Evolutionary conservation across 2,329 filamentous ascomycete genomes (phyloP).

Genomic region (Penicillium frequentans): DNA sequence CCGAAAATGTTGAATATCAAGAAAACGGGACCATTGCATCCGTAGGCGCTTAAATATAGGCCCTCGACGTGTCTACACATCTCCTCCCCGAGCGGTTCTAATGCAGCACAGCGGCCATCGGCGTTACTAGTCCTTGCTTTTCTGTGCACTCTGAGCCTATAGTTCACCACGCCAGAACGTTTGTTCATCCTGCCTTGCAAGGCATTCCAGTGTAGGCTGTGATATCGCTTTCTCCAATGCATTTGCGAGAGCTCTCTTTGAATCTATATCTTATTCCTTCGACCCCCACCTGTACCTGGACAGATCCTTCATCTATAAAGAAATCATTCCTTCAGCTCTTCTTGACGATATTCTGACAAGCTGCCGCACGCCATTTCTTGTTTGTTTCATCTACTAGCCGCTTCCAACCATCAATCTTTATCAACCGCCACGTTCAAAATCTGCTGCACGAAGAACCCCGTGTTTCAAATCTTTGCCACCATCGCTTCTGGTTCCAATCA

Average conservation of each 20-base stretch:
- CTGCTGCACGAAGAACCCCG: constrained; percentile 17
- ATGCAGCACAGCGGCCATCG: constrained; percentile 32
- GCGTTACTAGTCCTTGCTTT: constrained; percentile 27
- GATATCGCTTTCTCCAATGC: constrained; percentile 23
- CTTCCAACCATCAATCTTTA: constrained; percentile 5
- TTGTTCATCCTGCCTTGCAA: constrained; percentile 35
- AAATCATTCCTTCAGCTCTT: constrained; percentile 2
- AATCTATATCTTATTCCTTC: constrained; percentile 22
- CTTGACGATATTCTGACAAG: background rate
- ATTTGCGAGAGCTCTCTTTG: constrained; percentile 27
- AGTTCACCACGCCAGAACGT: constrained; percentile 27
- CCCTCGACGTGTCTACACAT: constrained; percentile 30
- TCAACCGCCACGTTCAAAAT: constrained; percentile 11
- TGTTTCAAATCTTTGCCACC: constrained; percentile 27
- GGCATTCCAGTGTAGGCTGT: constrained; percentile 29
- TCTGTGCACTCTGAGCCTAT: constrained; percentile 34
- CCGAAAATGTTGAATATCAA: constrained; percentile 30
- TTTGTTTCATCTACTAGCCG: constrained; percentile 10
- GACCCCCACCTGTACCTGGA: constrained; percentile 9
- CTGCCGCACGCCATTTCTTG: background rate
- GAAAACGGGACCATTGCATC: constrained; percentile 22
- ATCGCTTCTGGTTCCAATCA: constrained; percentile 21
- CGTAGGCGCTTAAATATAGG: constrained; percentile 40
- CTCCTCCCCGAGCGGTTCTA: constrained; percentile 17
- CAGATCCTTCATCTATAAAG: constrained; percentile 20